These are phyloP conservation scores for Amborella trichopoda DNA, from an alignment of 164 flowering plant species.

Conservation along the genomic window DNA sequence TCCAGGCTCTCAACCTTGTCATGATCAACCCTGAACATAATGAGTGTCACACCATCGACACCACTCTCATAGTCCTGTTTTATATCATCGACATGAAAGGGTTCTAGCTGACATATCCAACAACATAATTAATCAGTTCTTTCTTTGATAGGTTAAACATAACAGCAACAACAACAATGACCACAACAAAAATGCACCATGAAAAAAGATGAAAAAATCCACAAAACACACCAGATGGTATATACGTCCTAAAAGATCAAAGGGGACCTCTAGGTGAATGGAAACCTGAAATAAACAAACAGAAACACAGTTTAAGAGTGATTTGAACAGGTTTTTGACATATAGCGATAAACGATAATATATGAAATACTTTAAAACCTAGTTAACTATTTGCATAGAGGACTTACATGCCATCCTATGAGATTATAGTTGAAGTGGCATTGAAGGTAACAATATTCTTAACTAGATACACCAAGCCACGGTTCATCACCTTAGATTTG, in stretches of 20 bases:
- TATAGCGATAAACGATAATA: no score
- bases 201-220: not conserved
- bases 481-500: constrained; percentile 60
- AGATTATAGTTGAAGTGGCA: no score
- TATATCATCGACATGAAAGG: constrained; percentile 66
- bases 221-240: constrained; percentile 66
- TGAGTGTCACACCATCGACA: constrained; percentile 62
- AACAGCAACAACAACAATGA: not conserved
- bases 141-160: not conserved
- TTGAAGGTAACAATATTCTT: no score
- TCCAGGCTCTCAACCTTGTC: constrained; percentile 61
- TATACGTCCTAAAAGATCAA: constrained; percentile 64
- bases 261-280: constrained; percentile 68
- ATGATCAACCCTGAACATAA: constrained; percentile 72
- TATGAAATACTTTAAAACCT: no score
- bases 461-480: no score
- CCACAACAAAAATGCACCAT: not conserved
- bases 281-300: constrained; percentile 65
- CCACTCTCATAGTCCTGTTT: constrained; percentile 87
- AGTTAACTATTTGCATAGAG: not conserved
- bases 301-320: no score
- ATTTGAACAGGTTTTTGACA: no score
- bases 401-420: no score
- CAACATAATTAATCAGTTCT: not conserved
- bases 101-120: constrained; percentile 45